Evolutionary conservation across 352 stramenopile genomes (phyloP), one percentile per base, ranked within the genome.

Genomic region (Pythium aquatile): DNA sequence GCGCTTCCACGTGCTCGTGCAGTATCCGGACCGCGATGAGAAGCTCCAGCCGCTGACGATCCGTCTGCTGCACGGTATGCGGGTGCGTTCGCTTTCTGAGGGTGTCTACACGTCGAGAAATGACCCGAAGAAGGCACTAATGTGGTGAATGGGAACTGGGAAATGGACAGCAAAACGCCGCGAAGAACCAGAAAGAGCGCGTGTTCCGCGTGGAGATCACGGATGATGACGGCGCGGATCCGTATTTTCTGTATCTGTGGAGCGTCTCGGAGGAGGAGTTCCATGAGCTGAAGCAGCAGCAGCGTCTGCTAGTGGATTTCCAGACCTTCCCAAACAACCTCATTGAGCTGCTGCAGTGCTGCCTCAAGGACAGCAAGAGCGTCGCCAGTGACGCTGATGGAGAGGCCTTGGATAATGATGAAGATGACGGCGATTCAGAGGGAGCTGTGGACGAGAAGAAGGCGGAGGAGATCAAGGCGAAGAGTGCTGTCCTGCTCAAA

Each of bases 181-280:
- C 65, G 37, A 91, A 79, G 65, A 91, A 84, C 72, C 84, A 93
- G 60, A 96, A 93, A 66, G 88, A 96, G 59, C 80, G 83, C 39
- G 85, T 97, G 54, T 82, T 98, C 40, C 91, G 93, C 58, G 90
- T 98, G 30, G 93, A 98, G 70, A 90, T 98, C 42, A 98, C 94
- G 14, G 90, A 98, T 67, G 92, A 95, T 49, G 85, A 97, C 48
- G 87, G 97, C 46, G 76, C 69, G 5, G 91, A 98, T 58, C 86
- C 90, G 61, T 98, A 92, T 64, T 98, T 98, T 66, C 67, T 98
- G 49, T 97, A 95, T 66, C 77, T 94, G 14, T 93, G 94, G 77
- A 93, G 96, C 67, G 94, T 98, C 32, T 94, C 87, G 26, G 94
- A 98, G 68, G 90, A 97, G 68, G 91, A 98, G 66, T 98, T 98